A percentile compares a stretch with the other conserved stretches of the same genome.
These are phyloP conservation scores for Sporothrix pseudoabietina DNA, from an alignment of 2,329 filamentous ascomycete genomes.

Conservation along the genomic window DNA sequence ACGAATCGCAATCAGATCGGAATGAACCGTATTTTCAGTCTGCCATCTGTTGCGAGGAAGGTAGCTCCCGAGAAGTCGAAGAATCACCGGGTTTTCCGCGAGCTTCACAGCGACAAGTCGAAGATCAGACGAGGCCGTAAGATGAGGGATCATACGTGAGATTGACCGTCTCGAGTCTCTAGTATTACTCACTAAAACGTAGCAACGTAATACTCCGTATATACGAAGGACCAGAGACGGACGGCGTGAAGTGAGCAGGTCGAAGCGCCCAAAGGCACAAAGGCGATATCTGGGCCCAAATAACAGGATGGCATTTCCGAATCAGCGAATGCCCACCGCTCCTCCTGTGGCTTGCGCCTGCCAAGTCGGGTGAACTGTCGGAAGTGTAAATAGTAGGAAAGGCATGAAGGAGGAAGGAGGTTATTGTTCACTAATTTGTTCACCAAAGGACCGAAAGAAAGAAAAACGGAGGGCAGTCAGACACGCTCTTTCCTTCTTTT, in stretches of 20 bases:
- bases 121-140: slow-evolving; percentile 11
- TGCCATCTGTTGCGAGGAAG: not conserved
- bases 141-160: slow-evolving; percentile 10
- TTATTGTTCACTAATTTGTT: not conserved
- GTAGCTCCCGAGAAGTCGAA: not conserved
- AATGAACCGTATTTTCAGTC: not conserved
- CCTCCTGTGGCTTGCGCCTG: not conserved
- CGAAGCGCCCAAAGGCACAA: not conserved
- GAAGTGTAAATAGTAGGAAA: slow-evolving; percentile 8
- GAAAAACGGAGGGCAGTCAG: slow-evolving; percentile 8
- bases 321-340: not conserved
- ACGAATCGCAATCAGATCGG: not conserved
- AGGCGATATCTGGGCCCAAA: not conserved
- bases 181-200: not conserved
- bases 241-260: not conserved
- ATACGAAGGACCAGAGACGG: slow-evolving; percentile 6
- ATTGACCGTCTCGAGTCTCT: not conserved
- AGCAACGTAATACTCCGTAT: not conserved
- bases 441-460: not conserved
- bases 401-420: not conserved
- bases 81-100: not conserved
- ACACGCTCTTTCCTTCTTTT: slow-evolving; percentile 7
- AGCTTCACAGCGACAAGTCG: not conserved
- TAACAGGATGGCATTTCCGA: not conserved
- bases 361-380: slow-evolving; percentile 4